Evolutionary conservation across 202 grass and related monocot species (phyloP).

Genomic region (Brachypodium distachyon): DNA sequence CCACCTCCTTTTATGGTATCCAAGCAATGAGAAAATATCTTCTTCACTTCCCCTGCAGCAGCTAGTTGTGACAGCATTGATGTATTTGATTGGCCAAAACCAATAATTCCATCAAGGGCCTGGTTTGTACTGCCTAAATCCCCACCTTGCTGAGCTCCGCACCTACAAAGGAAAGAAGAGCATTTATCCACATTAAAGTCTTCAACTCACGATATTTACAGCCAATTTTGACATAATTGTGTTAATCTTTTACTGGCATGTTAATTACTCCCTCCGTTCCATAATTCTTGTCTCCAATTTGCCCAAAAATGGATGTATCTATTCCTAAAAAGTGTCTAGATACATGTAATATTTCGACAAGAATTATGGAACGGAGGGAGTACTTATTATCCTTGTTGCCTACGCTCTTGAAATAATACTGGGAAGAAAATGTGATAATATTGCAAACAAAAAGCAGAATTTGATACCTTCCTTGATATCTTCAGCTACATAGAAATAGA

Average conservation of each 20-base stretch:
- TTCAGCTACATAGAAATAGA: not conserved
- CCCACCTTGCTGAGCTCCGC: conserved; percentile 92
- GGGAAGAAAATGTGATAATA: not conserved
- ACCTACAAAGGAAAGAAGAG: conserved; percentile 42
- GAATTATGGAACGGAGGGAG: too few relatives aligned
- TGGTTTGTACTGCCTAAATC: conserved; percentile 75
- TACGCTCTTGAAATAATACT: not conserved
- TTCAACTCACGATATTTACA: conserved; percentile 6
- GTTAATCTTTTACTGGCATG: not conserved
- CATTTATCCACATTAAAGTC: conserved; percentile 2
- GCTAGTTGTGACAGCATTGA: conserved; percentile 85
- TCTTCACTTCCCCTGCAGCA: conserved; percentile 73
- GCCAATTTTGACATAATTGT: not conserved
- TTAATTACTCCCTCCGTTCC: too few relatives aligned
- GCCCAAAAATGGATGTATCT: too few relatives aligned
- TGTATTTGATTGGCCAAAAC: conserved; percentile 95
- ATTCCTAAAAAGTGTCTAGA: too few relatives aligned
- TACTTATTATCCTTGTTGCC: not conserved
- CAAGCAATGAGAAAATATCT: conserved; percentile 93
- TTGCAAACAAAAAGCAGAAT: not conserved
- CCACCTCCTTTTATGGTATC: conserved; percentile 84
- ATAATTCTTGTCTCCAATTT: too few relatives aligned
- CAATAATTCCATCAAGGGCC: conserved; percentile 95
- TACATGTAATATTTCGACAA: too few relatives aligned
- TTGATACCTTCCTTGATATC: conserved; percentile 8